Base-by-base conservation (phyloP, 345 rosid species). In the Arabis alpina region DNA sequence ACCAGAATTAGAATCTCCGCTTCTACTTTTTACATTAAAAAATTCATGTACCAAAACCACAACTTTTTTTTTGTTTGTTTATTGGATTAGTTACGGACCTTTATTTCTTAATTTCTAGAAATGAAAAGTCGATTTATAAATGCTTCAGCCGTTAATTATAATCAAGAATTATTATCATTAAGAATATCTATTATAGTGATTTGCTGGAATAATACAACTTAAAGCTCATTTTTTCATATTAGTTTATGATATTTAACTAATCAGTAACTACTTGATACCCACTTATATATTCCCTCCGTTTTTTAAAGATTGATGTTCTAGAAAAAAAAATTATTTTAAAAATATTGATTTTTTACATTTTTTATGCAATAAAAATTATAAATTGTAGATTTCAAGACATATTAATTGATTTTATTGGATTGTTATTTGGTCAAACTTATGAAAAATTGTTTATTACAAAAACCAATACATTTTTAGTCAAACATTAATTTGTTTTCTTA, bases 1-100 rank as follows among this genome's bases (percentile, higher is more conserved):
- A 69, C 71, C 66, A 24, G 40, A 32, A 10, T 48, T n/a, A 49
- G n/a, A 40, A 75, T 62, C 50, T 68, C 11, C 61, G 52, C 58
- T 50, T 40, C 15, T 59, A 27, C 25, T 4, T 40, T 11, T 3
- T 4, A 27, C 11, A 9, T 42, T 55, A 28, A 1, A 44, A 11
- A 6, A 44, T 24, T 28, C 4, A 0, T 61, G 54, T 32, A 48
- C 19, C 60, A 49, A 28, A 47, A 56, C 60, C 60, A 47, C 19
- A 16, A 62, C 8, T 15, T 27, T 45, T 27, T 27, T 36, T 11
- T 10, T 8, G 2, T 19, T 42, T 24, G 6, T 24, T 34, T 42
- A 42, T 27, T 61, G 39, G 9, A 61, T 53, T 61, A 11, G 28
- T 61, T 42, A 71, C 27, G 32, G 4, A 28, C 32, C 19, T 51